Evolutionary conservation across 345 rosid species (phyloP).

Genomic region (Heritiera fomes): DNA sequence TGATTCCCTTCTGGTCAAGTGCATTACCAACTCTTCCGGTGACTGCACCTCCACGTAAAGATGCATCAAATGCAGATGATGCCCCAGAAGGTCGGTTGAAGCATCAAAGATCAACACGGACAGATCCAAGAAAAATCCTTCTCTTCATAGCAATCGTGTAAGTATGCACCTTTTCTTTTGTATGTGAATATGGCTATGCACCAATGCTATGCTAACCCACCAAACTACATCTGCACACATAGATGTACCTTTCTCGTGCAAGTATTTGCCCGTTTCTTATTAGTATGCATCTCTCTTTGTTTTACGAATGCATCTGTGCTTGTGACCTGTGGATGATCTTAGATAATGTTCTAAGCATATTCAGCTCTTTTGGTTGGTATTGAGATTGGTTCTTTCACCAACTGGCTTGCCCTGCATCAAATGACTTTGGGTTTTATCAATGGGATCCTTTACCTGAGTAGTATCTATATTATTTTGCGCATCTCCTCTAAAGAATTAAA

Average conservation of each 20-base stretch:
- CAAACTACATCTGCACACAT: background rate
- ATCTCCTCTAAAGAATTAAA: background rate
- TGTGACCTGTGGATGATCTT: background rate
- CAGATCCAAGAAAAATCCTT: slow-evolving; percentile 88
- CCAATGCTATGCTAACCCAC: background rate
- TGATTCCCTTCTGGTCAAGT: slow-evolving; percentile 98
- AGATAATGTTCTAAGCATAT: background rate
- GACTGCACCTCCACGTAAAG: slow-evolving; percentile 91
- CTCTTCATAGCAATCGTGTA: slow-evolving; percentile 91
- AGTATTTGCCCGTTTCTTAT: background rate
- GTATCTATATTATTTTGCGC: background rate
- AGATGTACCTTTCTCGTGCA: background rate
- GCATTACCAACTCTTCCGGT: slow-evolving; percentile 94
- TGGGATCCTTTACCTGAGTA: background rate
- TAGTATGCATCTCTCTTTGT: background rate
- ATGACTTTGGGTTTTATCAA: background rate
- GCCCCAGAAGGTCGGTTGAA: slow-evolving; percentile 61
- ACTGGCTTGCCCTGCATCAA: background rate
- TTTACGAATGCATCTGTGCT: background rate
- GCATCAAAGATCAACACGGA: slow-evolving; percentile 71
- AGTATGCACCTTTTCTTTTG: slow-evolving; percentile 23
- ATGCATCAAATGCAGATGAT: slow-evolving; percentile 64
- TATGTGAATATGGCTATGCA: background rate
- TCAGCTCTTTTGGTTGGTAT: background rate
- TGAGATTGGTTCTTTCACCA: background rate